Percentiles rank a stretch among this genome's conserved stretches.
Conservation (phyloP, 352 stramenopile genomes). For the Pythium monospermum region DNA sequence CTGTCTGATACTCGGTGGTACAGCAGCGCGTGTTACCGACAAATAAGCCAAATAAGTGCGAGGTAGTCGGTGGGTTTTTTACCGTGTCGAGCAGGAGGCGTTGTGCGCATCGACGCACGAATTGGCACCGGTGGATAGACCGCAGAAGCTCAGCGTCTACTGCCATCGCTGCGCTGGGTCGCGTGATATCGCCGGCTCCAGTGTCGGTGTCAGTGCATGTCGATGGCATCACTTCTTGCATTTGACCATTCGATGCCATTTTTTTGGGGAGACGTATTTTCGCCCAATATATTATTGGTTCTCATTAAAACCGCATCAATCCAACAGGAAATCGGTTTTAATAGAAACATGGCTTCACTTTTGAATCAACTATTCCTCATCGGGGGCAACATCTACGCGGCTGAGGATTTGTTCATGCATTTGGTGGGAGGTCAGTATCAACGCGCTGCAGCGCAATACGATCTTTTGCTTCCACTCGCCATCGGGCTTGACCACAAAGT, state of each 20-base stretch:
- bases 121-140: conserved; percentile 10
- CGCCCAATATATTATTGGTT: conserved; percentile 1
- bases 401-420: conserved; percentile 53
- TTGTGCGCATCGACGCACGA: conserved; percentile 18
- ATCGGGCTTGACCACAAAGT: conserved; percentile 50
- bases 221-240: too few species aligned
- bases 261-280: neutral
- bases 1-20: too few species aligned
- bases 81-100: conserved; percentile 22
- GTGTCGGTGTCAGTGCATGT: too few species aligned
- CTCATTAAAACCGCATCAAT: conserved; percentile 6
- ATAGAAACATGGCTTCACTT: conserved; percentile 21
- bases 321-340: conserved; percentile 9
- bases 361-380: neutral
- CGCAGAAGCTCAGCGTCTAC: neutral
- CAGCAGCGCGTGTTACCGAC: too few species aligned
- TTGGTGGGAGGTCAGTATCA: conserved; percentile 62
- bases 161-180: neutral
- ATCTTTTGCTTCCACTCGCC: conserved; percentile 65
- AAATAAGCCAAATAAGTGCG: neutral
- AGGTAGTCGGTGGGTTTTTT: too few species aligned
- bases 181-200: too few species aligned
- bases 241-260: too few species aligned
- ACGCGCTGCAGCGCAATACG: conserved; percentile 42
- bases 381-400: conserved; percentile 15